Conservation (phyloP, 306 rosid species). For the Cucurbita ficifolia region DNA sequence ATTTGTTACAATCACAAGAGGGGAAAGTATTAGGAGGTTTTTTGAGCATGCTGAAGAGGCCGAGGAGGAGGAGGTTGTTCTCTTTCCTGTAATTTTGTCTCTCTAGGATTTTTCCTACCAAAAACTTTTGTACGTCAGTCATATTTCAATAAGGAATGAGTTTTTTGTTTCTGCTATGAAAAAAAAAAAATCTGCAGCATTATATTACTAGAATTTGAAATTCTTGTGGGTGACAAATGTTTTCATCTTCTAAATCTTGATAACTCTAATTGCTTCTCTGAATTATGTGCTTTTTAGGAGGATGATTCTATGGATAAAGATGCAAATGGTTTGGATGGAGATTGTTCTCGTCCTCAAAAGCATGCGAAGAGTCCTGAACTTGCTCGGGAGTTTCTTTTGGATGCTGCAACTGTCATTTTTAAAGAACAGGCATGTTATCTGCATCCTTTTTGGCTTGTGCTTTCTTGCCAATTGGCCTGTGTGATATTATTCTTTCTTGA, state of each 20-base stretch:
- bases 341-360: conserved; percentile 96
- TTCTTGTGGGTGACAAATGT: not conserved
- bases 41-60: conserved; percentile 99
- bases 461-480: not conserved
- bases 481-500: not conserved
- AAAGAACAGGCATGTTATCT: conserved; percentile 70
- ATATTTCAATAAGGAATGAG: not conserved
- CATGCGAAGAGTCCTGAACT: conserved; percentile 99
- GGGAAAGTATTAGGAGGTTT: conserved; percentile 78
- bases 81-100: conserved; percentile 15
- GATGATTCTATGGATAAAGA: conserved; percentile 92
- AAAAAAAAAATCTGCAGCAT: not conserved
- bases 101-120: not conserved
- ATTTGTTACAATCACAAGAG: conserved; percentile 77
- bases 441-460: not conserved
- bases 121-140: not conserved
- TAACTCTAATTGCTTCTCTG: conserved; percentile 12
- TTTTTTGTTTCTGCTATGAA: not conserved
- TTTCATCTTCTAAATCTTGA: conserved; percentile 4
- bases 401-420: conserved; percentile 95
- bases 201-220: not conserved
- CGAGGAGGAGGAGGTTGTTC: conserved; percentile 95
- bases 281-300: conserved; percentile 33
- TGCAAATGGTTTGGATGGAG: conserved; percentile 90
- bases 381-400: conserved; percentile 92